Base-by-base conservation (phyloP, 257 asterid species). In the Solanum boliviense region DNA sequence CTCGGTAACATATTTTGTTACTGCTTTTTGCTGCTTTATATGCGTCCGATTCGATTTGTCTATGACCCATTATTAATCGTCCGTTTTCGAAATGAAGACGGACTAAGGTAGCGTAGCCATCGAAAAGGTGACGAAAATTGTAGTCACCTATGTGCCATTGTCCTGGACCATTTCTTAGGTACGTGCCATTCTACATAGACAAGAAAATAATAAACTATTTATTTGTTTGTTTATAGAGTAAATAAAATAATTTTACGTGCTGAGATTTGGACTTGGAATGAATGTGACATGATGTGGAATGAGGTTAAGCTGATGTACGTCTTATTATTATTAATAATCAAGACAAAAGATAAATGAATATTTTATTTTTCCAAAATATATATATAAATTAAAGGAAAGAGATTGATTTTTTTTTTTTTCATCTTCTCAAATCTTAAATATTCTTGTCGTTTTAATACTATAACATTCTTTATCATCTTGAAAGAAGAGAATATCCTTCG, bases 21-120 rank as follows among this genome's bases (percentile, higher is more conserved):
- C 93, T 94, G 35, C 72, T 91, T 34, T 86, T 92, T 52, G 99
- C 98, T n/a, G 99, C 98, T 23, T 88, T 94, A 88, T 96, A 97
- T 0, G 99, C 99, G 1, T 95, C 96, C 8, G 99, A 95, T 52
- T 96, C 98, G 86, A 97, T 21, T 83, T 97, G 99, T 3, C 98
- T 93, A 90, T 97, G 99, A 11, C 92, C 95, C 99, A 97, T 97
- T 6, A 87, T n/a, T 52, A 96, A 89, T 20, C 92, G 90, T 16
- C 98, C 96, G 31, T 91, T 52, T 12, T 91, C 91, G 72, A 97
- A 97, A 86, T 89, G 90, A 90, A 97, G 98, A 60, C 99, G 92
- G 91, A 97, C 99, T 12, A 97, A 79, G 81, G 99, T 97, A 85
- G 99, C 98, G 88, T 97, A 97, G 90, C 99, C 99, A 87, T 97